Evolutionary conservation across 805 yeast species (phyloP).

Genomic region (Metschnikowia colocasiae): DNA sequence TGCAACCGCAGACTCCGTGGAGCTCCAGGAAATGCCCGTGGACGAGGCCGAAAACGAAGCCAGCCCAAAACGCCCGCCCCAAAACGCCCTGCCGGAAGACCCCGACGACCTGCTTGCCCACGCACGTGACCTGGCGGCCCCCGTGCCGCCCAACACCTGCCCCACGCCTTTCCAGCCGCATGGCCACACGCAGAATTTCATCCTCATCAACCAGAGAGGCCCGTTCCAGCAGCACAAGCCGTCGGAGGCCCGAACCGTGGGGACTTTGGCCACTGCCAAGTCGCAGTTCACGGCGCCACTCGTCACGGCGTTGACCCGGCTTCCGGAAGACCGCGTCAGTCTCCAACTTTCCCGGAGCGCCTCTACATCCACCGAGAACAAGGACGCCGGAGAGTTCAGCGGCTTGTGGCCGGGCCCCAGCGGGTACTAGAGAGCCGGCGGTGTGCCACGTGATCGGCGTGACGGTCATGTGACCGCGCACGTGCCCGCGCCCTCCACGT

Average conservation of each 20-base stretch:
- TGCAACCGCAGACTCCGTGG: neutral
- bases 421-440: neutral
- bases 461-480: neutral
- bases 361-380: conserved; percentile 3
- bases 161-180: conserved; percentile 1
- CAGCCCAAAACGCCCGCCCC: neutral
- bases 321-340: conserved; percentile 4
- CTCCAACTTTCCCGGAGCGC: conserved; percentile 8
- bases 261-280: conserved; percentile 8
- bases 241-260: neutral
- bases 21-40: neutral
- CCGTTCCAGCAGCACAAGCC: neutral
- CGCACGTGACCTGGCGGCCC: conserved; percentile 2
- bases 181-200: conserved; percentile 10
- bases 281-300: conserved; percentile 8
- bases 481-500: too few relatives aligned
- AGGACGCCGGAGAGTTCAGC: neutral
- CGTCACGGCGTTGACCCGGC: conserved; percentile 10
- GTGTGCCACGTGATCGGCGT: neutral
- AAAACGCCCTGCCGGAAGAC: neutral
- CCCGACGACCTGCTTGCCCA: neutral
- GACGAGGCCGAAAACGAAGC: neutral
- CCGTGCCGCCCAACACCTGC: neutral
- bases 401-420: conserved; percentile 6
- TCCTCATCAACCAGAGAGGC: conserved; percentile 6